A percentile compares a stretch with the other conserved stretches of the same genome.
Conservation (phyloP, 306 rosid genomes). For the peach (Prunus persica) region DNA sequence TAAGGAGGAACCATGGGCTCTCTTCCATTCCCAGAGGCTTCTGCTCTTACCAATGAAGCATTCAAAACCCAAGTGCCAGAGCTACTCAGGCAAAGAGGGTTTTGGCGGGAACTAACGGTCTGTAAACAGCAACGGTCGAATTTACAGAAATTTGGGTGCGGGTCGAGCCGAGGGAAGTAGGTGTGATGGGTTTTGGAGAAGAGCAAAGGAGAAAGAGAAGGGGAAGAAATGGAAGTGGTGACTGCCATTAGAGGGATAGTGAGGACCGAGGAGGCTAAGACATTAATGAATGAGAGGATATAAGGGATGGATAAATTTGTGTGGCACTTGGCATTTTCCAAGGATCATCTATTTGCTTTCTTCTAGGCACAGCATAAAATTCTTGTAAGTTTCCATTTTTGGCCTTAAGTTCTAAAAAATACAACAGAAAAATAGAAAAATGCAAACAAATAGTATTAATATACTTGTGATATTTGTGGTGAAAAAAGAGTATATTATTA, state of each 20-base stretch:
- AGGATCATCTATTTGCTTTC: no score
- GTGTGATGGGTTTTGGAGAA: constrained; percentile 7
- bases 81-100: constrained; percentile 4
- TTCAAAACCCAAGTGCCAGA: constrained; percentile 8
- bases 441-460: no score
- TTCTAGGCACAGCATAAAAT: no score
- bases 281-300: background rate
- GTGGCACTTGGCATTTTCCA: background rate
- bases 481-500: no score
- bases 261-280: background rate
- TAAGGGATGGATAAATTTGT: background rate
- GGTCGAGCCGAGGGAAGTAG: constrained; percentile 5
- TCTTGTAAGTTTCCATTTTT: no score
- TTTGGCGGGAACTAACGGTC: constrained; percentile 32
- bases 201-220: constrained; percentile 10
- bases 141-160: constrained; percentile 1
- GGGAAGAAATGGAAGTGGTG: constrained; percentile 11
- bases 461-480: no score
- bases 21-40: constrained; percentile 15
- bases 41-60: constrained; percentile 14
- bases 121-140: constrained; percentile 16
- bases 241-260: constrained; percentile 14
- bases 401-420: no score
- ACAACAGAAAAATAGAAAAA: no score
- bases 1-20: constrained; percentile 73